A percentile compares a stretch with the other conserved stretches of the same genome.
Conservation (phyloP, 2,329 filamentous ascomycete genomes). For the Colletotrichum sp. region DNA sequence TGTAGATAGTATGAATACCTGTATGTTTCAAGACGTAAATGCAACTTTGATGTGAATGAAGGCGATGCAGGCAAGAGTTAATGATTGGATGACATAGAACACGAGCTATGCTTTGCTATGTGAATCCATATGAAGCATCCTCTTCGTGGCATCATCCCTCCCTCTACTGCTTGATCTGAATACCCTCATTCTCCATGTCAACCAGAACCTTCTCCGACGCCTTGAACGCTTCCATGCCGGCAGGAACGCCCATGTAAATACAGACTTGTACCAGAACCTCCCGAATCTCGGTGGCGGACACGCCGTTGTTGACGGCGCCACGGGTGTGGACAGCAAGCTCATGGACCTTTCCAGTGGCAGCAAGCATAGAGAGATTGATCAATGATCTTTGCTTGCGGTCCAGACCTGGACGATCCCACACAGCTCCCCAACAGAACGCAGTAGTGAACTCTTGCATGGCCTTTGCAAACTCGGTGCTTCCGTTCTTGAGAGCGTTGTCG, state of each 20-base stretch:
- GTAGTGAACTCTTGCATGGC: slow-evolving; percentile 67
- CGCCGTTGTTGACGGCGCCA: slow-evolving; percentile 65
- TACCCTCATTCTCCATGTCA: background rate
- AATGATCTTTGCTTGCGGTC: slow-evolving; percentile 63
- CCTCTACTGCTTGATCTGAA: background rate
- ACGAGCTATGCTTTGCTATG: background rate
- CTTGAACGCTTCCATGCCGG: slow-evolving; percentile 20
- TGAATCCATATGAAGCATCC: background rate
- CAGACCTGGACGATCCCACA: slow-evolving; percentile 67
- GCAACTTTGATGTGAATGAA: background rate
- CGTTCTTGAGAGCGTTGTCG: slow-evolving; percentile 55
- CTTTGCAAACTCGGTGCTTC: slow-evolving; percentile 58
- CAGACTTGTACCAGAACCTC: slow-evolving; percentile 54
- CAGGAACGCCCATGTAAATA: slow-evolving; percentile 43
- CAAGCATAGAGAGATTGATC: slow-evolving; percentile 69
- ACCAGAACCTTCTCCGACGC: background rate
- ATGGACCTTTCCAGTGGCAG: slow-evolving; percentile 56
- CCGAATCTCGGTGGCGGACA: slow-evolving; percentile 56
- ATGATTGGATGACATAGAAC: background rate
- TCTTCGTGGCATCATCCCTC: background rate
- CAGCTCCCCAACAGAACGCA: slow-evolving; percentile 63
- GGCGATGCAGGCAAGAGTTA: background rate
- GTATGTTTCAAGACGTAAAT: background rate
- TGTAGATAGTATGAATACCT: fast-evolving
- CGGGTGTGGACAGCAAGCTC: slow-evolving; percentile 65